These are phyloP conservation scores for Fusarium scirpi DNA, from an alignment of 2,329 filamentous ascomycete species.

Conservation along the genomic window DNA sequence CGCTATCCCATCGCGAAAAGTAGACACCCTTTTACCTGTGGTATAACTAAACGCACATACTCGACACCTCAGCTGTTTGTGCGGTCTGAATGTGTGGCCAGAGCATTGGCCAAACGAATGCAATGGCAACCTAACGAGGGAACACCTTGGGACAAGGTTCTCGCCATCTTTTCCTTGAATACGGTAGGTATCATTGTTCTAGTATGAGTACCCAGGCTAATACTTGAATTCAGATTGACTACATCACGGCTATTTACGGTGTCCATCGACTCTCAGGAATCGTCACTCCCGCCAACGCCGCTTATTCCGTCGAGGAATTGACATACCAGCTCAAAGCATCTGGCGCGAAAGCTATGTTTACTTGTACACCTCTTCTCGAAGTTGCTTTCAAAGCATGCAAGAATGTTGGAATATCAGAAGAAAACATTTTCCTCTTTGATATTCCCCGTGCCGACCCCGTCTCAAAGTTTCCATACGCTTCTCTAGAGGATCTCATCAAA, in stretches of 20 bases:
- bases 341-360: slow-evolving; percentile 76
- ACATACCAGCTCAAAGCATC: slow-evolving; percentile 78
- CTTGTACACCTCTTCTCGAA: slow-evolving; percentile 73
- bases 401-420: slow-evolving; percentile 69
- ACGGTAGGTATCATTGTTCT: slow-evolving; percentile 61
- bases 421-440: slow-evolving; percentile 76
- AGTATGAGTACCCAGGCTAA: neutral
- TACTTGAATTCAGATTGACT: slow-evolving; percentile 70
- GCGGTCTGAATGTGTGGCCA: slow-evolving; percentile 73
- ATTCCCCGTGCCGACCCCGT: slow-evolving; percentile 60
- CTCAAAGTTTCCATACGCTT: slow-evolving; percentile 63
- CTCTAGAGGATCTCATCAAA: slow-evolving; percentile 72
- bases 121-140: slow-evolving; percentile 77
- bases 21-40: slow-evolving; percentile 81
- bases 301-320: slow-evolving; percentile 76
- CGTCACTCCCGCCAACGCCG: slow-evolving; percentile 78
- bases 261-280: slow-evolving; percentile 79
- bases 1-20: slow-evolving; percentile 71
- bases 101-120: slow-evolving; percentile 71
- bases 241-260: slow-evolving; percentile 78
- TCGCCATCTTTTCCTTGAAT: slow-evolving; percentile 81
- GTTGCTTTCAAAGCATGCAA: slow-evolving; percentile 73
- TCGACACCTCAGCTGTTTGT: slow-evolving; percentile 71
- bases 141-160: slow-evolving; percentile 83
- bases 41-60: slow-evolving; percentile 75